Percentiles rank a stretch among this genome's conserved stretches.
Evolutionary conservation across 2,329 filamentous ascomycete genomes (phyloP).

Genomic region (Aureobasidium leucospermi): DNA sequence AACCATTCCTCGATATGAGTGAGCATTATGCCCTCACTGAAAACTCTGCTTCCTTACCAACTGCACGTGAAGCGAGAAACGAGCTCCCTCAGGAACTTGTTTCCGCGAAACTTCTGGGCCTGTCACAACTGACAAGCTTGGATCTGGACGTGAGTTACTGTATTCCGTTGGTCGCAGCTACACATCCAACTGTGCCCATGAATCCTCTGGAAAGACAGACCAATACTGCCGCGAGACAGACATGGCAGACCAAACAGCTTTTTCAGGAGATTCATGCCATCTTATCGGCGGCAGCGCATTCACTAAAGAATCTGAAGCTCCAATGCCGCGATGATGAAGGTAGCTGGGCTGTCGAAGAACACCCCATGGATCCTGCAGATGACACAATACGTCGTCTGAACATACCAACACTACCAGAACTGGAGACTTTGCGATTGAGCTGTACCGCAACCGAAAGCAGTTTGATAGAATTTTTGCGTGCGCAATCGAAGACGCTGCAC

Average conservation of each 20-base stretch:
- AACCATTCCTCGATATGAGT: conserved; percentile 1
- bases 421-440: conserved; percentile 16
- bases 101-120: not conserved
- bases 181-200: too few species aligned
- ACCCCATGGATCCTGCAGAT: not conserved
- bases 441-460: conserved; percentile 13
- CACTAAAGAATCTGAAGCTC: not conserved
- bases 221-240: not conserved
- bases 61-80: not conserved
- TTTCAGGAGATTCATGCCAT: conserved; percentile 7
- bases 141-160: not conserved
- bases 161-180: not conserved
- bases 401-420: conserved; percentile 17
- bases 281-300: not conserved
- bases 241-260: not conserved
- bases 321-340: conserved; percentile 7
- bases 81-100: not conserved
- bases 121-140: not conserved
- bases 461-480: conserved; percentile 17
- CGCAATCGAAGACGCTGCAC: conserved; percentile 18
- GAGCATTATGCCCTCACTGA: not conserved
- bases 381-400: conserved; percentile 17
- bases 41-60: not conserved
- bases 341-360: not conserved
- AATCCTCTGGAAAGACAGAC: not conserved